Base-by-base conservation (phyloP, 208 protist species). In the Trypanosoma grayi region DNA sequence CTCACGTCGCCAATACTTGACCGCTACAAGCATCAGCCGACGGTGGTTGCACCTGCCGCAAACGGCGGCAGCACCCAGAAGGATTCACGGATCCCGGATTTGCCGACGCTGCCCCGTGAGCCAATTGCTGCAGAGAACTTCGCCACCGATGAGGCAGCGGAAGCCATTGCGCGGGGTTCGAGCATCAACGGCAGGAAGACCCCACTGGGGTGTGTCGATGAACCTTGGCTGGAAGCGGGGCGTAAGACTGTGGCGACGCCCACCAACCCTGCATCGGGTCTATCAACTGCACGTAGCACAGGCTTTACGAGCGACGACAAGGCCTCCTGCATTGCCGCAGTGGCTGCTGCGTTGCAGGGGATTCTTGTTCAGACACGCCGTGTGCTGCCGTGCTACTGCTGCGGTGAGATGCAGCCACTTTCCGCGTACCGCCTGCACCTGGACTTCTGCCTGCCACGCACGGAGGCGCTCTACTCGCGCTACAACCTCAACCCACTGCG, bases 361-460 rank as follows among this genome's bases (percentile, higher is more conserved):
- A 66, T 84, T 39, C 58, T 87, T 24, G 27, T 81, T 50, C 81
- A 90, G 66, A 73, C 71, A 3, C 86, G 83, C 3, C 79, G 75
- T 45, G 66, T 83, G 52, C 39, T 90, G 51, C 86, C 86, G 2
- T 93, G 86, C 53, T 93, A 85, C 56, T 66, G 80, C 45, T 93
- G 86, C 46, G 86, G 68, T 0, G 82, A 88, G 55, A 58, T 73
- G 70, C 79, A 86, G 43, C 65, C 53, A 36, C 39, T 78, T 11
- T 67, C 55, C 16, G 57, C 75, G 16, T 90, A 88, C 57, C 57
- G 44, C 14, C 67, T 87, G 20, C 86, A 93, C 63, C 47, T 87
- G 27, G 70, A 79, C 18, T 37, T 77, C 22, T 90, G 83, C 59
- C 59, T 63, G 1, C 52, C 57, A 3, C 70, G 48, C 14, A 79